Evolutionary conservation across 805 yeast species (phyloP).

Genomic region (Spathaspora sp.): DNA sequence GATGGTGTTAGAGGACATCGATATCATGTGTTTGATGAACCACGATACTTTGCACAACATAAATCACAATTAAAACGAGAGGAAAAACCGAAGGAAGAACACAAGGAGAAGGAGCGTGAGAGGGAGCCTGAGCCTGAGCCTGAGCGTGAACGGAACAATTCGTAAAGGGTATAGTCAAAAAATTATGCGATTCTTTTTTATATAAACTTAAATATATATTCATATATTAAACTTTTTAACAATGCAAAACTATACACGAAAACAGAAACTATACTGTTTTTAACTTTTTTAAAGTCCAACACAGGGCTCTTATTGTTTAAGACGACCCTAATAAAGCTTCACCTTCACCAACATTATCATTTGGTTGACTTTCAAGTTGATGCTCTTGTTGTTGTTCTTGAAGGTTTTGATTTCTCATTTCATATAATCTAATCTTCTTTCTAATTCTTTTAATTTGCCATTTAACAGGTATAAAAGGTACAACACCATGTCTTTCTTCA

Average conservation of each 20-base stretch:
- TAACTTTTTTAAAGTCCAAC: background rate
- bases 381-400: conserved; percentile 4
- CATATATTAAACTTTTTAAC: too few relatives aligned
- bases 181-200: background rate
- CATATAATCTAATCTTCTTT: conserved; percentile 28
- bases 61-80: conserved; percentile 5
- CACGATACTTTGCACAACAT: conserved; percentile 62
- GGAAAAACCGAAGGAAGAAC: background rate
- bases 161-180: too few relatives aligned
- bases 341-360: conserved; percentile 4
- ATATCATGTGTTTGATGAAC: conserved; percentile 93
- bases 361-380: background rate
- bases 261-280: too few relatives aligned
- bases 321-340: background rate
- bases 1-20: conserved; percentile 92
- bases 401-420: conserved; percentile 10
- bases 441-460: conserved; percentile 57
- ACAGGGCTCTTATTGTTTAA: background rate
- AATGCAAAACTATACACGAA: background rate
- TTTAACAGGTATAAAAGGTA: conserved; percentile 58
- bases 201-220: too few relatives aligned
- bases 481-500: conserved; percentile 56
- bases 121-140: too few relatives aligned
- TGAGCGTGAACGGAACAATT: too few relatives aligned
- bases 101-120: too few relatives aligned